Evolutionary conservation across 1,284 basidiomycete genomes (phyloP).

Genomic region (Malassezia furfur): DNA sequence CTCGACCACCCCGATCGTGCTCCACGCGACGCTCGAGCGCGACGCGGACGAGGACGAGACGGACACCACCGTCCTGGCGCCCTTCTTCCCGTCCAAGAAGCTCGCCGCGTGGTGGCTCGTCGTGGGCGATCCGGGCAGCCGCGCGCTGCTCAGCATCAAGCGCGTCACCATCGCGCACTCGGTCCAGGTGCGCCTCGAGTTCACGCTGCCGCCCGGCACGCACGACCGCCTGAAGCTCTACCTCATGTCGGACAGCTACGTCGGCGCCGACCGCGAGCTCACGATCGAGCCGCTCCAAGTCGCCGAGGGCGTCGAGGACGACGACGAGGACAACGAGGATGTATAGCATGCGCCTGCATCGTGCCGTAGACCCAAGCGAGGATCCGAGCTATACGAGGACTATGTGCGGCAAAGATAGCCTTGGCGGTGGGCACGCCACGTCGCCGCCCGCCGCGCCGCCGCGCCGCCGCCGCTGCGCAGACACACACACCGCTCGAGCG

Average conservation of each 20-base stretch:
- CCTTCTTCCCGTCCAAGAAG: slow-evolving; percentile 82
- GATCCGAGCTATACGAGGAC: too few species aligned
- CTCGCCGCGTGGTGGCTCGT: slow-evolving; percentile 96
- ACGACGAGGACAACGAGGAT: slow-evolving; percentile 31
- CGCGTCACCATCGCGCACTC: slow-evolving; percentile 68
- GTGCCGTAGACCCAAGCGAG: too few species aligned
- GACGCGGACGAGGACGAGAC: slow-evolving; percentile 70
- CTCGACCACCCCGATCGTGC: slow-evolving; percentile 68
- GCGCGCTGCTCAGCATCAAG: slow-evolving; percentile 81
- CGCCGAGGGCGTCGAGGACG: slow-evolving; percentile 31
- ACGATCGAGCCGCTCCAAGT: slow-evolving; percentile 28
- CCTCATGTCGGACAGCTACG: slow-evolving; percentile 82
- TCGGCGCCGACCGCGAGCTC: slow-evolving; percentile 44
- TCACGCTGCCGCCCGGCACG: slow-evolving; percentile 62
- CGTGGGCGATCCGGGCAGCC: slow-evolving; percentile 65
- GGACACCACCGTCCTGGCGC: slow-evolving; percentile 62
- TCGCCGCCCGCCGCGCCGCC: too few species aligned
- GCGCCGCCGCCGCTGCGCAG: too few species aligned
- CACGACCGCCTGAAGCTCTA: slow-evolving; percentile 73
- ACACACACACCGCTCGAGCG: too few species aligned
- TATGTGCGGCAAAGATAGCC: too few species aligned
- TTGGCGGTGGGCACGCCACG: too few species aligned
- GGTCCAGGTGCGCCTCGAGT: slow-evolving; percentile 74
- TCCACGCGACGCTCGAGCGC: slow-evolving; percentile 73
- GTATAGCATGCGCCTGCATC: too few species aligned